phyloP scores from a whole-genome alignment of 371 early-diverging fungal species.

The Parasitella parasitica region DNA sequence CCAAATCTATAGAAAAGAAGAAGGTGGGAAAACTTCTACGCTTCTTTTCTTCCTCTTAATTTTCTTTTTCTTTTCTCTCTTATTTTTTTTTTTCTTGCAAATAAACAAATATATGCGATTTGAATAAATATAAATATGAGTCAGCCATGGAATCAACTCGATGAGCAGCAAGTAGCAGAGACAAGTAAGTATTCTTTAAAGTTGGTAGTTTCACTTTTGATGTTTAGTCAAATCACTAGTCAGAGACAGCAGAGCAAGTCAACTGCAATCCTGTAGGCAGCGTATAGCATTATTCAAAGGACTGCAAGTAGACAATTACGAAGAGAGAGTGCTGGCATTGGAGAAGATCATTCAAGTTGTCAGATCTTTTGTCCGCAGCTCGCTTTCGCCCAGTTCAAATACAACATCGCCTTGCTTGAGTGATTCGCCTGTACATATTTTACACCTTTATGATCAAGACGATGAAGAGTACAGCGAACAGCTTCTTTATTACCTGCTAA shows the following conservation, averaged over 20 bases:
- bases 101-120: background rate
- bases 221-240: slow-evolving; percentile 12
- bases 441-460: slow-evolving; percentile 3
- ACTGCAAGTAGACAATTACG: slow-evolving; percentile 41
- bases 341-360: slow-evolving; percentile 51
- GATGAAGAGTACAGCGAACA: slow-evolving; percentile 33
- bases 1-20: background rate
- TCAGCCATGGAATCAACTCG: slow-evolving; percentile 11
- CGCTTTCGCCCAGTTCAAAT: slow-evolving; percentile 32
- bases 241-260: slow-evolving; percentile 41
- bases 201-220: background rate
- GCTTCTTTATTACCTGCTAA: slow-evolving; percentile 49
- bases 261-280: slow-evolving; percentile 45
- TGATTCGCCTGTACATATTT: background rate
- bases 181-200: slow-evolving; percentile 2
- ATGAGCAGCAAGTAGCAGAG: slow-evolving; percentile 5
- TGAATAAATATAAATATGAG: slow-evolving; percentile 1
- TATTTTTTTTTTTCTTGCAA: background rate
- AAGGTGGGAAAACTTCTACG: background rate
- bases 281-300: slow-evolving; percentile 49
- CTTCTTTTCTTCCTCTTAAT: background rate
- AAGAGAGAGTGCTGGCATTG: slow-evolving; percentile 34
- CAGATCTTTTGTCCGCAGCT: slow-evolving; percentile 44
- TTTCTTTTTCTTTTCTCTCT: background rate
- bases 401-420: slow-evolving; percentile 21